Evolutionary conservation across 108 stramenopile species (phyloP).

Genomic region (Conticribra weissflogii): DNA sequence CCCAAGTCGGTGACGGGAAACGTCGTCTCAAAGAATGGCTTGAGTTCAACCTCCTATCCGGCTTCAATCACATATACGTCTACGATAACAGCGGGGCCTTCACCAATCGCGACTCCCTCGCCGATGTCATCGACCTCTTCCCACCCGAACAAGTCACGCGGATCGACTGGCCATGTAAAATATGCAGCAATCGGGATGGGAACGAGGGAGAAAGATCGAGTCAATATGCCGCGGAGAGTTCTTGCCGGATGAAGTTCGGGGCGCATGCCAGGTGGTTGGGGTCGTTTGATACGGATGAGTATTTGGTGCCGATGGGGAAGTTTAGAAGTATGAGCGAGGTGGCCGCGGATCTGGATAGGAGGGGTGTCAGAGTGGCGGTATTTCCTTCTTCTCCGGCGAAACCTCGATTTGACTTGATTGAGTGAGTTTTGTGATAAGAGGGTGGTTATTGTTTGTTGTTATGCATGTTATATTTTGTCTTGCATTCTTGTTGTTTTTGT

Average conservation of each 20-base stretch:
- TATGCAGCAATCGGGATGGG: slow-evolving; percentile 87
- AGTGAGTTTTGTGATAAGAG: slow-evolving; percentile 21
- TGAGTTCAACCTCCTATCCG: slow-evolving; percentile 70
- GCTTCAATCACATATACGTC: slow-evolving; percentile 86
- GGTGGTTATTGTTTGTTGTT: not conserved
- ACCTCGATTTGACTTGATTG: slow-evolving; percentile 45
- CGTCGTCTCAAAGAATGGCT: slow-evolving; percentile 86
- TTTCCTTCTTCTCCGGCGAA: slow-evolving; percentile 50
- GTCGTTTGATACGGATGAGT: slow-evolving; percentile 86
- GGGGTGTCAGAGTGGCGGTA: slow-evolving; percentile 46
- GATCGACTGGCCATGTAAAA: slow-evolving; percentile 78
- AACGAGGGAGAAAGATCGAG: slow-evolving; percentile 83
- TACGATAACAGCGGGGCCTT: slow-evolving; percentile 88
- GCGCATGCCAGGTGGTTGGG: slow-evolving; percentile 83
- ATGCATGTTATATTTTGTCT: no score
- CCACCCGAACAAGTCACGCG: slow-evolving; percentile 68
- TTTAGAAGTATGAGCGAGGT: slow-evolving; percentile 48
- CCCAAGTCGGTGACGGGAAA: slow-evolving; percentile 73
- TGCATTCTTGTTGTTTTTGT: no score
- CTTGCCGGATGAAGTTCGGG: slow-evolving; percentile 86
- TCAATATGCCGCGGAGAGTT: slow-evolving; percentile 87
- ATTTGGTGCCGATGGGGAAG: slow-evolving; percentile 72
- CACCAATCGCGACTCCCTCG: slow-evolving; percentile 64
- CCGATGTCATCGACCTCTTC: slow-evolving; percentile 72
- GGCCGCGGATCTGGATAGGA: slow-evolving; percentile 39